Evolutionary conservation across 2,329 filamentous ascomycete species (phyloP).

Genomic region (Penicillium polonicum): DNA sequence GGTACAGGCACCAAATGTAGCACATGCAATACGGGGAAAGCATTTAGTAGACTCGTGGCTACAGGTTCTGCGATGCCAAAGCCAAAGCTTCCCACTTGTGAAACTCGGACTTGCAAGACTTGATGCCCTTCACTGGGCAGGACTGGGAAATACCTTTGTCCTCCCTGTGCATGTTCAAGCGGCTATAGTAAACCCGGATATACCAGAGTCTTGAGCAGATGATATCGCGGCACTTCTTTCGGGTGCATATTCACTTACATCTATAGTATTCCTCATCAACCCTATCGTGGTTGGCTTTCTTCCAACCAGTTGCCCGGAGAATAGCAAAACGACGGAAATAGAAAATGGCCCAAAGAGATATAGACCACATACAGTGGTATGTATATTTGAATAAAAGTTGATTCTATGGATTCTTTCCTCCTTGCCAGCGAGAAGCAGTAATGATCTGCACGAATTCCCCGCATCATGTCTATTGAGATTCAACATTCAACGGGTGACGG

Average conservation of each 20-base stretch:
- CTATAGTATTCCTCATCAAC: neutral
- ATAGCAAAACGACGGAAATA: neutral
- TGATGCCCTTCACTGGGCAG: slow-evolving; percentile 30
- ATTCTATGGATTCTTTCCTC: neutral
- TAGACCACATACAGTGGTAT: neutral
- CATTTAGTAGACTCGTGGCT: slow-evolving; percentile 32
- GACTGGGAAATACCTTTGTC: slow-evolving; percentile 1
- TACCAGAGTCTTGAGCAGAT: neutral
- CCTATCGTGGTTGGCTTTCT: neutral
- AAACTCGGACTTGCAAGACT: slow-evolving; percentile 32
- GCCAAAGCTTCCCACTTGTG: slow-evolving; percentile 30
- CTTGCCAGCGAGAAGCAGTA: neutral
- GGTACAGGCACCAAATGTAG: slow-evolving; percentile 31
- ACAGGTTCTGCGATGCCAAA: slow-evolving; percentile 31
- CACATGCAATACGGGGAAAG: slow-evolving; percentile 28
- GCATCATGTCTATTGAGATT: too few relatives aligned
- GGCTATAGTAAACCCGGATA: slow-evolving; percentile 6
- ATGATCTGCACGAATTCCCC: too few relatives aligned
- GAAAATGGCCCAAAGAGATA: neutral
- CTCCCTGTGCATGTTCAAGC: slow-evolving; percentile 29
- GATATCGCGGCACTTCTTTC: neutral
- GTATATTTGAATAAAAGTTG: neutral
- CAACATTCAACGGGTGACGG: too few relatives aligned
- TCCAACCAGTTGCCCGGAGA: neutral
- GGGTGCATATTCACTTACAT: neutral